A percentile compares a stretch with the other conserved stretches of the same genome.
phyloP scores from a whole-genome alignment of 768 basidiomycete genomes.

The Hypholoma fasciculare region DNA sequence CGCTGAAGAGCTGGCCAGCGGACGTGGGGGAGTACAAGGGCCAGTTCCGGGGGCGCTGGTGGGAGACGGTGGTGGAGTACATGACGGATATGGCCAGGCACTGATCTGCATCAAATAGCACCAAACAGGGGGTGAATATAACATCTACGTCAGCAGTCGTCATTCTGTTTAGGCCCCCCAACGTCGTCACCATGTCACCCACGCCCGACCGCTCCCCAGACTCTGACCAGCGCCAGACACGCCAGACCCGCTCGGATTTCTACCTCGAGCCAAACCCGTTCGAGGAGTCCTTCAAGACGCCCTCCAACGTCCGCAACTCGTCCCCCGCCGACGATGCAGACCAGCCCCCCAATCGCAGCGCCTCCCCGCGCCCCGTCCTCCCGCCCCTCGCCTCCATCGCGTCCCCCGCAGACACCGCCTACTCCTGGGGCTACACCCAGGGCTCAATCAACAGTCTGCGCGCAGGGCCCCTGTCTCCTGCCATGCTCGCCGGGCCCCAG shows the following conservation, averaged over 20 bases:
- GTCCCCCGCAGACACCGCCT: conserved; percentile 66
- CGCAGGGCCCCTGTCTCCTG: conserved; percentile 91
- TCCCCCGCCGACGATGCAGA: conserved; percentile 29
- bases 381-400: conserved; percentile 82
- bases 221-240: conserved; percentile 22
- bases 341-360: conserved; percentile 31
- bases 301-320: conserved; percentile 51
- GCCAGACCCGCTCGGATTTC: conserved; percentile 65
- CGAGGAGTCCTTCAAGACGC: conserved; percentile 86
- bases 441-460: conserved; percentile 75
- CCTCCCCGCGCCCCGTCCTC: conserved; percentile 69
- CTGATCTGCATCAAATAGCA: conserved; percentile 34
- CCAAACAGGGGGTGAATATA: conserved; percentile 42
- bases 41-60: conserved; percentile 31
- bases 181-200: conserved; percentile 40
- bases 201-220: conserved; percentile 35
- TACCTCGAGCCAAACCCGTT: conserved; percentile 89
- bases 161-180: conserved; percentile 41
- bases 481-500: conserved; percentile 92
- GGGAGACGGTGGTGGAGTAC: conserved; percentile 33
- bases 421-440: conserved; percentile 66
- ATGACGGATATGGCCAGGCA: conserved; percentile 26
- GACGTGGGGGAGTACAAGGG: conserved; percentile 58
- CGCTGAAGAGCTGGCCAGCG: conserved; percentile 63
- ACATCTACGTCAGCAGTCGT: conserved; percentile 54